Conservation (phyloP, 768 basidiomycete species). For the Suillus plorans region DNA sequence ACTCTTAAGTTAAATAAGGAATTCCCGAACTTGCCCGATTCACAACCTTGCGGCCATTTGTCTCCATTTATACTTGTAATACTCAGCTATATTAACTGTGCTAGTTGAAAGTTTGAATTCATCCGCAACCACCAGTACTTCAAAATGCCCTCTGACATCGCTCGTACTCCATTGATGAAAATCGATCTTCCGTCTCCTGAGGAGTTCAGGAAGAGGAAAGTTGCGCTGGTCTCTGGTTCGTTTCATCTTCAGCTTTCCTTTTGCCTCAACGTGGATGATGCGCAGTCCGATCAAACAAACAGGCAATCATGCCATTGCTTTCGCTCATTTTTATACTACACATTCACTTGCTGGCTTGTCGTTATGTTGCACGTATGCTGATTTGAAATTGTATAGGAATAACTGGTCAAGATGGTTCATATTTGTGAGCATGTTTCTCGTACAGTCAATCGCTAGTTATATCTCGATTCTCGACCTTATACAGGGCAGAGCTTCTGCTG, state of each 20-base stretch:
- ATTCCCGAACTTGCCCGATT: background rate
- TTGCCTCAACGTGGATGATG: background rate
- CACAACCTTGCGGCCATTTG: background rate
- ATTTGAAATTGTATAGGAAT: constrained; percentile 56
- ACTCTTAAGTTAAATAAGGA: background rate
- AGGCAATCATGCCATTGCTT: background rate
- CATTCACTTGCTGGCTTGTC: constrained; percentile 3
- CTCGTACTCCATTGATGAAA: constrained; percentile 39
- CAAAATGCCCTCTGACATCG: background rate
- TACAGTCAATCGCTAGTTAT: constrained; percentile 1
- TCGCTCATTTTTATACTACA: background rate
- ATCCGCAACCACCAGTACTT: background rate
- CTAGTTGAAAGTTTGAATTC: background rate
- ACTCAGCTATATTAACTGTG: background rate
- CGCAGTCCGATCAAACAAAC: background rate
- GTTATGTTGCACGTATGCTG: background rate
- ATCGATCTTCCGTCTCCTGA: constrained; percentile 67
- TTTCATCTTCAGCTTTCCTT: constrained; percentile 10
- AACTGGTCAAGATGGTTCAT: constrained; percentile 96
- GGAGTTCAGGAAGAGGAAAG: constrained; percentile 87
- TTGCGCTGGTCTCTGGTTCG: constrained; percentile 88
- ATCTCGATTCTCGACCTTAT: constrained; percentile 11
- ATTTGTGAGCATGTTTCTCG: constrained; percentile 57
- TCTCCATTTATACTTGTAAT: background rate
- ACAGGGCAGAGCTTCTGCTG: constrained; percentile 79